phyloP scores from a whole-genome alignment of 139 green algal genomes.

The Marvania coccoides region DNA sequence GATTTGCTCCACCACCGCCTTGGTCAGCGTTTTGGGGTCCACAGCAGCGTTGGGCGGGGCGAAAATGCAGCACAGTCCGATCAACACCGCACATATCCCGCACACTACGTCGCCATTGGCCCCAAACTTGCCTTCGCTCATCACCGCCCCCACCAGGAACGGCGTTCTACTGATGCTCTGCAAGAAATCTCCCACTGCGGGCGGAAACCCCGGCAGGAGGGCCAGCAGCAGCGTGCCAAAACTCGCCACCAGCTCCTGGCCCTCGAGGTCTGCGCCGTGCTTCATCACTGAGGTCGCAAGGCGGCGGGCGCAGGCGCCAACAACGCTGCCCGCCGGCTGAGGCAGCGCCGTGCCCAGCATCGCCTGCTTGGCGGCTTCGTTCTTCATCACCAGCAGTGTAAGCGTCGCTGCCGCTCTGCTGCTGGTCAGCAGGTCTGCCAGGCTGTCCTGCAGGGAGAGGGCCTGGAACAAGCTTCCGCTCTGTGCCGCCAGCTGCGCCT shows the following conservation, averaged over 20 bases:
- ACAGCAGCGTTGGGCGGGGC: constrained; percentile 9
- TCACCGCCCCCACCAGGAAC: constrained; percentile 5
- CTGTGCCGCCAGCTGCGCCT: constrained; percentile 1
- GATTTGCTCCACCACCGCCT: constrained; percentile 4
- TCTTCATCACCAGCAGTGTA: constrained; percentile 3
- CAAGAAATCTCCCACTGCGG: constrained; percentile 40
- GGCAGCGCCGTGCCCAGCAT: background rate
- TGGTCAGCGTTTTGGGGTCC: constrained; percentile 3
- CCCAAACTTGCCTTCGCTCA: background rate
- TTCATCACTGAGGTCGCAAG: constrained; percentile 7
- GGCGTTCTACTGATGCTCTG: background rate
- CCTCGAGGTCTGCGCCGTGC: background rate
- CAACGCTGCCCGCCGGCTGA: background rate
- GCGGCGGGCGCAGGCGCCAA: background rate
- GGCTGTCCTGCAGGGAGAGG: background rate
- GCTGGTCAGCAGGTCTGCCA: constrained; percentile 5
- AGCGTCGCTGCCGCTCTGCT: constrained; percentile 7
- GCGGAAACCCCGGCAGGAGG: constrained; percentile 44
- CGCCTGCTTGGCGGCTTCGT: background rate
- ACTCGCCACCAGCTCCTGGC: constrained; percentile 16
- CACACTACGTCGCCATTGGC: background rate
- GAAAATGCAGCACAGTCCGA: constrained; percentile 57
- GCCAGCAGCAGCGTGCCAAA: constrained; percentile 40
- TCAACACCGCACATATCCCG: constrained; percentile 51
- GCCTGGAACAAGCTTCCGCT: background rate